Base-by-base conservation (phyloP, 148 eudicot species). In the Persicaria tinctoria region DNA sequence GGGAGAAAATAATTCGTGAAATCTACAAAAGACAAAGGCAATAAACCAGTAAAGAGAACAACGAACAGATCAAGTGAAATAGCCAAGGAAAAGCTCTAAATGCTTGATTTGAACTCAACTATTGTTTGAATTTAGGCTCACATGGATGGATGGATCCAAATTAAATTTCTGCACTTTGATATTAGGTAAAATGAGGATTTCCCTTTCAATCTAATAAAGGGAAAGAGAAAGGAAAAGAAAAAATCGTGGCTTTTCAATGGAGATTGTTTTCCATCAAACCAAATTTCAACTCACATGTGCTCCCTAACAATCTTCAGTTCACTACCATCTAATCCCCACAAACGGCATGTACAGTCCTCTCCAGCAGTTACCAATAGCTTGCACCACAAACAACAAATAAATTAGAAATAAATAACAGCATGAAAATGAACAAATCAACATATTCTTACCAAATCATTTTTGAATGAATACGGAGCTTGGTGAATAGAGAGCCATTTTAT, bases 261-360 rank as follows among this genome's bases (percentile, higher is more conserved):
- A 10, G 68, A 63, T 27, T 27, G 38, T 32, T 38, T 60, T 63
- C 46, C n/a, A 32, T 63, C 70, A 8, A 75, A 13, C n/a, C 63
- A 80, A 5, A 16, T 66, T 66, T 75, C 74, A 74, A 79, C 97
- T 91, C 88, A 94, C 98, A 85, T 80, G 78, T 94, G 97, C 77
- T 94, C 98, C 83, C 85, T 94, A 71, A 90, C 89, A 78, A 82
- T 78, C 79, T 71, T 79, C 51, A 87, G 87, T 84, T 91, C 90
- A 54, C 78, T 79, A 53, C 98, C 97, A 84, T 90, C 91, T 73
- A 79, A 82, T 73, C 87, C 91, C 97, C 97, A 94, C 20, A 94
- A 78, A 76, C 97, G 96, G 82, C 97, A 91, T 66, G 98, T 88
- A 79, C 98, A 90, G 79, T 94, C 98, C 91, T 94, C 98, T 72